Evolutionary conservation across 495 filamentous ascomycete genomes (phyloP).

Genomic region (Pseudevernia furfuracea): DNA sequence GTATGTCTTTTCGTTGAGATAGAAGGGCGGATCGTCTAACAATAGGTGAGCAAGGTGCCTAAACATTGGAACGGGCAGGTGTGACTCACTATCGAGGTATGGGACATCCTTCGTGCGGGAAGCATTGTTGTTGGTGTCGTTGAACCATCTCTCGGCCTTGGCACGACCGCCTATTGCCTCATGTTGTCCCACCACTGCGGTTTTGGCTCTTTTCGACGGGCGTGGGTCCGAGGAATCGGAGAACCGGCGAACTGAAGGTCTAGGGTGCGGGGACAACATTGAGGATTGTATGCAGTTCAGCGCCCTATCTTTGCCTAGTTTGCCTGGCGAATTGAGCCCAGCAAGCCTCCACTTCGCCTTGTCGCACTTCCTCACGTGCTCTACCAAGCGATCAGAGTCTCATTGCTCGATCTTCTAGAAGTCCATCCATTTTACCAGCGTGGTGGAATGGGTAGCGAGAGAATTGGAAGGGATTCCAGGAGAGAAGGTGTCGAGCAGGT

Average conservation of each 20-base stretch:
- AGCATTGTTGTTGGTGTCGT: slow-evolving; percentile 28
- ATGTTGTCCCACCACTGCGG: neutral
- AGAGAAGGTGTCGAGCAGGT: neutral
- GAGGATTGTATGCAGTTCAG: too few relatives aligned
- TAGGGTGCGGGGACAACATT: neutral
- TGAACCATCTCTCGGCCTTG: slow-evolving; percentile 29
- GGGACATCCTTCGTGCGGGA: slow-evolving; percentile 13
- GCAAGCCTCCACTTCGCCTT: neutral
- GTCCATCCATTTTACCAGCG: neutral
- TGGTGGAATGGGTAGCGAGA: neutral
- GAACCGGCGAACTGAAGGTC: neutral
- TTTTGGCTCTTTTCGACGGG: neutral
- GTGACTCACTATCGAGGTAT: slow-evolving; percentile 22
- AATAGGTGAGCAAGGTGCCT: neutral
- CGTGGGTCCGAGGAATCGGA: slow-evolving; percentile 2
- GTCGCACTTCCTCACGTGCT: neutral
- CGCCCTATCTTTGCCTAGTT: neutral
- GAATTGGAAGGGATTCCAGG: neutral
- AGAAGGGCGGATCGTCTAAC: slow-evolving; percentile 49
- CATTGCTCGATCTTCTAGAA: neutral
- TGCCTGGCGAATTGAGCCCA: neutral
- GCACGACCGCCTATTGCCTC: slow-evolving; percentile 4
- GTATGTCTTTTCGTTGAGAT: slow-evolving; percentile 36
- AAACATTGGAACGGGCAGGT: neutral
- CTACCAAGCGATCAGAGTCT: neutral